Conservation (phyloP, 306 rosid species). For the Prunus fruticosa region DNA sequence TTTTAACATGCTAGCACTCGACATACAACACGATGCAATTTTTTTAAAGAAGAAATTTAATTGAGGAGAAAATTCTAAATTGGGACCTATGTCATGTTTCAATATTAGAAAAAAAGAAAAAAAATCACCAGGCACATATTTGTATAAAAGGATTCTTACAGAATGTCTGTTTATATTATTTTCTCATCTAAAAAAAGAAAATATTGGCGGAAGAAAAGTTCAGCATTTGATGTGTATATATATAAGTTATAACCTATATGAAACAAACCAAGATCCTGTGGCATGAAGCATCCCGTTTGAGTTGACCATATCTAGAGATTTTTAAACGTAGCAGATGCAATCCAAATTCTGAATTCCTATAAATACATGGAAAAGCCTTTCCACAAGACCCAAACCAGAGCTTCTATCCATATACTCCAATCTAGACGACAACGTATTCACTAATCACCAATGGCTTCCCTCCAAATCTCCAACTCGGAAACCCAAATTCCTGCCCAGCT, state of each 20-base stretch:
- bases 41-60: no score
- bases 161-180: no score
- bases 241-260: background rate
- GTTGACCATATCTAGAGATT: slow-evolving; percentile 17
- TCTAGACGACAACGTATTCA: background rate
- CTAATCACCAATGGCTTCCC: slow-evolving; percentile 44
- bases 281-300: slow-evolving; percentile 25
- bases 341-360: slow-evolving; percentile 30
- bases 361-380: slow-evolving; percentile 23
- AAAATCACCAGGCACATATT: no score
- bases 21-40: background rate
- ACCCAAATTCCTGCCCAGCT: slow-evolving; percentile 41
- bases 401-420: background rate
- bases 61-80: no score
- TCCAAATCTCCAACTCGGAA: slow-evolving; percentile 35
- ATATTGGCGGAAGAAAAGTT: no score
- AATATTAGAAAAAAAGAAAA: no score
- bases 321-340: no score
- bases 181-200: no score
- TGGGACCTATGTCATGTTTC: no score
- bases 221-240: no score
- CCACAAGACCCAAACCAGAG: slow-evolving; percentile 10
- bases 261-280: background rate
- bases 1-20: background rate
- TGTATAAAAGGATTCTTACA: no score